A percentile compares a stretch with the other conserved stretches of the same genome.
Conservation (phyloP, 768 basidiomycete species). For the Mycena rosella region DNA sequence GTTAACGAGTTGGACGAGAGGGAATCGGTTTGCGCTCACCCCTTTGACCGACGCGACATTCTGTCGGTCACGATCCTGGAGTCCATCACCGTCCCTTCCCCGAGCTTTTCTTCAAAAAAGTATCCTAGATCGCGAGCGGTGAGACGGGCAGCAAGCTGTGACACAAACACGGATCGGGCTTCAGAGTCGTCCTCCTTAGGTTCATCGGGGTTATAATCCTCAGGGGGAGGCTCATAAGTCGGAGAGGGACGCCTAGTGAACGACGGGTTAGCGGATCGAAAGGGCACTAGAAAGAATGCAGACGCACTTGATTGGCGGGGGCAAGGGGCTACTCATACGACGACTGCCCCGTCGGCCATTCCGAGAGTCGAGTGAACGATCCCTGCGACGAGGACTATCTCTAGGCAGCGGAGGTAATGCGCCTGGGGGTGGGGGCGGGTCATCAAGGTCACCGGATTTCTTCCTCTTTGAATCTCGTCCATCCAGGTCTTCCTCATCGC, state of each 20-base stretch:
- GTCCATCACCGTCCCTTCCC: conserved; percentile 94
- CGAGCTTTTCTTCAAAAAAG: conserved; percentile 98
- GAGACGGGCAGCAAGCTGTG: conserved; percentile 96
- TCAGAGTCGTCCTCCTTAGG: conserved; percentile 97
- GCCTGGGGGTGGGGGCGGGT: conserved; percentile 52
- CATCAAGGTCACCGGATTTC: conserved; percentile 66
- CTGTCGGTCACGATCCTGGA: conserved; percentile 97
- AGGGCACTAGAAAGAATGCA: conserved; percentile 23
- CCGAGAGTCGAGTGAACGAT: conserved; percentile 67
- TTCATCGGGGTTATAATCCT: conserved; percentile 87
- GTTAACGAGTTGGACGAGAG: conserved; percentile 14
- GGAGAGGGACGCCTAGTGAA: conserved; percentile 74
- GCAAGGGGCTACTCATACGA: conserved; percentile 55
- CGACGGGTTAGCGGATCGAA: conserved; percentile 11
- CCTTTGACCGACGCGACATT: conserved; percentile 96
- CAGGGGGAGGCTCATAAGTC: conserved; percentile 75
- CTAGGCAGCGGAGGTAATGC: conserved; percentile 59
- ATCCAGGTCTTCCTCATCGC: conserved; percentile 68
- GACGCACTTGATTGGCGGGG: conserved; percentile 62
- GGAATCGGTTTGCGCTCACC: conserved; percentile 63
- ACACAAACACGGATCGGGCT: conserved; percentile 98
- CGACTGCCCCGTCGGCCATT: conserved; percentile 58
- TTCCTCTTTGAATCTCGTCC: conserved; percentile 78
- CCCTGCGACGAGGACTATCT: conserved; percentile 64
- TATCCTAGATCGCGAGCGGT: conserved; percentile 97